Percentiles rank a stretch among this genome's conserved stretches.
Evolutionary conservation across 1,139 yeast genomes (phyloP).

Genomic region (Kodamaea arcana): DNA sequence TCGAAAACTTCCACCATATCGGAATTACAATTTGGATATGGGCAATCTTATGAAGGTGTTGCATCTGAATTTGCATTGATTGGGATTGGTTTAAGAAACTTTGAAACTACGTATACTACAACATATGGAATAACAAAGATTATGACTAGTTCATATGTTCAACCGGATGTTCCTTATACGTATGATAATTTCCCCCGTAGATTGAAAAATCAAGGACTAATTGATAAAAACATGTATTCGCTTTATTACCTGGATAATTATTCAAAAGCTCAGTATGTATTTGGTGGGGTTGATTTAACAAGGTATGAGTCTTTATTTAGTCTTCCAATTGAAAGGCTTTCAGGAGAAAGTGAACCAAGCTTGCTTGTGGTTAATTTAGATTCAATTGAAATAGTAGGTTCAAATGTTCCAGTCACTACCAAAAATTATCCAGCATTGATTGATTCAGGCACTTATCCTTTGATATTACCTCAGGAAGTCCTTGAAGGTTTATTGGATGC

Average conservation of each 20-base stretch:
- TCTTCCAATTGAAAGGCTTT: slow-evolving; percentile 5
- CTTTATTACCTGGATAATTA: slow-evolving; percentile 14
- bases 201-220: slow-evolving; percentile 16
- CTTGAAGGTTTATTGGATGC: slow-evolving; percentile 1
- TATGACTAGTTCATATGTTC: slow-evolving; percentile 7
- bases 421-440: slow-evolving; percentile 5
- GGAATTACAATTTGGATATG: slow-evolving; percentile 5
- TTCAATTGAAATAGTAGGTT: slow-evolving; percentile 1
- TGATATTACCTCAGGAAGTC: slow-evolving; percentile 3
- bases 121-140: slow-evolving; percentile 1
- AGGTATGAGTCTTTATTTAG: slow-evolving; percentile 18
- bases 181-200: slow-evolving; percentile 16
- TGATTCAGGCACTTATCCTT: slow-evolving; percentile 5
- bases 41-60: slow-evolving; percentile 10
- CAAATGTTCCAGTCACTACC: slow-evolving; percentile 1
- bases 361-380: slow-evolving; percentile 6
- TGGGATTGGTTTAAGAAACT: slow-evolving; percentile 14
- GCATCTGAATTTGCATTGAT: slow-evolving; percentile 12
- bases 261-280: slow-evolving; percentile 18
- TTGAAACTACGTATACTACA: slow-evolving; percentile 9
- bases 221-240: slow-evolving; percentile 18
- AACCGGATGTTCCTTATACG: neutral
- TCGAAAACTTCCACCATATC: neutral
- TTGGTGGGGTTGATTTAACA: slow-evolving; percentile 28
- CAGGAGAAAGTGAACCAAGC: slow-evolving; percentile 4